Conservation (phyloP, 768 basidiomycete genomes). For the Boletus reticuloceps region DNA sequence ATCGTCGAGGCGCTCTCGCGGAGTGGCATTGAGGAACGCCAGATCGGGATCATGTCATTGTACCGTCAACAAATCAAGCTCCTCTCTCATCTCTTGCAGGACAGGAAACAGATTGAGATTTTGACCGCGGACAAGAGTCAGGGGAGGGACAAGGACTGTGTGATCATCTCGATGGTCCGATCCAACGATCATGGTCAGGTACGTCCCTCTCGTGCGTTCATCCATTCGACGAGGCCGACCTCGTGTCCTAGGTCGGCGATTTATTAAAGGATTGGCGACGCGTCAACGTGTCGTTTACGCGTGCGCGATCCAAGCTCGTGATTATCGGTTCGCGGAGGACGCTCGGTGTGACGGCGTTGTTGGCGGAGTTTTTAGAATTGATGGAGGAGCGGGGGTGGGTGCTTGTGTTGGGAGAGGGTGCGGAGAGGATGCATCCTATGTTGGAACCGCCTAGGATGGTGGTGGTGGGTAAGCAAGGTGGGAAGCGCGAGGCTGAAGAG, state of each 20-base stretch:
- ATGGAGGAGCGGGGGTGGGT: conserved; percentile 78
- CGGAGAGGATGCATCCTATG: conserved; percentile 51
- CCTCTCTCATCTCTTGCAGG: conserved; percentile 60
- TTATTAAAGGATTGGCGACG: conserved; percentile 94
- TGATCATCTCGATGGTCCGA: conserved; percentile 89
- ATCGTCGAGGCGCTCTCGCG: conserved; percentile 61
- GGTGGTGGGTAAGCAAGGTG: conserved; percentile 11
- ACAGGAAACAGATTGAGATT: conserved; percentile 66
- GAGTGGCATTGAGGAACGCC: conserved; percentile 61
- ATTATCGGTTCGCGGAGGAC: conserved; percentile 88
- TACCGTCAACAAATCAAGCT: conserved; percentile 97
- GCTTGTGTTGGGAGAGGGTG: conserved; percentile 49
- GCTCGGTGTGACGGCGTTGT: conserved; percentile 54
- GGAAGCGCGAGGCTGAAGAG: conserved; percentile 11
- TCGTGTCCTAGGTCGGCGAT: conserved; percentile 69
- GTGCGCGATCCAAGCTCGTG: conserved; percentile 86
- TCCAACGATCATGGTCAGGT: conserved; percentile 80
- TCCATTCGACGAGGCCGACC: no score
- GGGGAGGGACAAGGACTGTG: conserved; percentile 93
- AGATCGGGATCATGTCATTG: conserved; percentile 86
- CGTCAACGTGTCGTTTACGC: conserved; percentile 95
- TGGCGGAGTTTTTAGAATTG: conserved; percentile 73
- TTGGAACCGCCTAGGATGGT: conserved; percentile 15
- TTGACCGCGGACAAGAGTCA: conserved; percentile 93
- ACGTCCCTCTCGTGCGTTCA: background rate